Percentiles rank a stretch among this genome's conserved stretches.
Evolutionary conservation across 169 alveolate genomes (phyloP).

Genomic region (Eimeria praecox): DNA sequence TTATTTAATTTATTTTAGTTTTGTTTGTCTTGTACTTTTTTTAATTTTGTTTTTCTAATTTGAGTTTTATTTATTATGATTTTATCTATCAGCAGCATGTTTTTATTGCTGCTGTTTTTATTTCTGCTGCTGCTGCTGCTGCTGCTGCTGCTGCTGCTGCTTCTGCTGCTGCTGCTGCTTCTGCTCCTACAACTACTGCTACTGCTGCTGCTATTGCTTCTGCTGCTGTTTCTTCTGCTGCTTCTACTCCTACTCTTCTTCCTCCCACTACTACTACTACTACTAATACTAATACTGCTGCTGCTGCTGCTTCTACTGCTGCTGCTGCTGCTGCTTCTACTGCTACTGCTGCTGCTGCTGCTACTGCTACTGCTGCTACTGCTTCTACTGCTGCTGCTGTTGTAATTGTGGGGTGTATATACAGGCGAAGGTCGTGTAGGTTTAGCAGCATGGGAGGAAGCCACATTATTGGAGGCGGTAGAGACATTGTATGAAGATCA

Average conservation of each 20-base stretch:
- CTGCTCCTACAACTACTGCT: no score
- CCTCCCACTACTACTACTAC: background rate
- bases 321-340: background rate
- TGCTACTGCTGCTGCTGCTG: background rate
- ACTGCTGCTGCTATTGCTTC: no score
- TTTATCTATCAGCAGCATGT: no score
- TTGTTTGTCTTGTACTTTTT: no score
- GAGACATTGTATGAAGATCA: constrained; percentile 61
- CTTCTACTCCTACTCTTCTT: background rate
- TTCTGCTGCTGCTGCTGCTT: no score
- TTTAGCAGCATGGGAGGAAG: background rate
- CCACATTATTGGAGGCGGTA: background rate
- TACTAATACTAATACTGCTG: background rate
- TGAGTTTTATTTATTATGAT: no score
- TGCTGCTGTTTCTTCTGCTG: background rate
- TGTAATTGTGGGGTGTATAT: background rate
- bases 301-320: background rate
- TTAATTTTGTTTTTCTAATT: no score
- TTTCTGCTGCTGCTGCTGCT: no score
- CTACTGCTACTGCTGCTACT: background rate
- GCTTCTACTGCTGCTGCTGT: background rate
- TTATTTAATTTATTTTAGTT: no score
- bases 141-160: no score
- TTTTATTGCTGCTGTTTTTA: no score
- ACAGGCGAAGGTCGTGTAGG: background rate